A percentile compares a stretch with the other conserved stretches of the same genome.
Conservation (phyloP, 2,329 filamentous ascomycete species). For the Fusarium dlaminii region DNA sequence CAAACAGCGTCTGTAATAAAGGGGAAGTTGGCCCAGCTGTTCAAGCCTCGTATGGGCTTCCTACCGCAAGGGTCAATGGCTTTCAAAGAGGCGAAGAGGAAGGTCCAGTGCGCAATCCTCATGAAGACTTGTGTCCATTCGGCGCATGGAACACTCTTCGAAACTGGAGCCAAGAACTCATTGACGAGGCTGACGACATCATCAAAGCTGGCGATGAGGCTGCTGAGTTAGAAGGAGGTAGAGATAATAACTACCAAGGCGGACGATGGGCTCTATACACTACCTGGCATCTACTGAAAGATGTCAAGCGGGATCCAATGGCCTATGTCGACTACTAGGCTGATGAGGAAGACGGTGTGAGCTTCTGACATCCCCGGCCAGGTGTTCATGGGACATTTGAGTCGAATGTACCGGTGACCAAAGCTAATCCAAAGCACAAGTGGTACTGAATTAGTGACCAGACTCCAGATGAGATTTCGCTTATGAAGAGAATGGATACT, state of each 20-base stretch:
- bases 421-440: not conserved
- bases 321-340: not conserved
- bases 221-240: not conserved
- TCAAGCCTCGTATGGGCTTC: not conserved
- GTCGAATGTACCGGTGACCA: not conserved
- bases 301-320: not conserved
- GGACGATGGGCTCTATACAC: not conserved
- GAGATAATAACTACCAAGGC: not conserved
- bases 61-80: not conserved
- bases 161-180: not conserved
- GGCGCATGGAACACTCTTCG: not conserved
- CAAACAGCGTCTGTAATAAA: rapidly evolving
- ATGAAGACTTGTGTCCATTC: not conserved
- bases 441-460: not conserved
- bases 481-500: not conserved
- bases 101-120: not conserved
- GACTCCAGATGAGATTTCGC: not conserved
- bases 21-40: not conserved
- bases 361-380: not conserved
- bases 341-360: not conserved
- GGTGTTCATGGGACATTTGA: not conserved
- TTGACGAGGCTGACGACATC: not conserved
- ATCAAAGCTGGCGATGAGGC: not conserved
- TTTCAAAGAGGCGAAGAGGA: not conserved
- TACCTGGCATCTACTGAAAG: not conserved